phyloP scores from a whole-genome alignment of 805 yeast species.

The Saccharomycopsis lassenensis region DNA sequence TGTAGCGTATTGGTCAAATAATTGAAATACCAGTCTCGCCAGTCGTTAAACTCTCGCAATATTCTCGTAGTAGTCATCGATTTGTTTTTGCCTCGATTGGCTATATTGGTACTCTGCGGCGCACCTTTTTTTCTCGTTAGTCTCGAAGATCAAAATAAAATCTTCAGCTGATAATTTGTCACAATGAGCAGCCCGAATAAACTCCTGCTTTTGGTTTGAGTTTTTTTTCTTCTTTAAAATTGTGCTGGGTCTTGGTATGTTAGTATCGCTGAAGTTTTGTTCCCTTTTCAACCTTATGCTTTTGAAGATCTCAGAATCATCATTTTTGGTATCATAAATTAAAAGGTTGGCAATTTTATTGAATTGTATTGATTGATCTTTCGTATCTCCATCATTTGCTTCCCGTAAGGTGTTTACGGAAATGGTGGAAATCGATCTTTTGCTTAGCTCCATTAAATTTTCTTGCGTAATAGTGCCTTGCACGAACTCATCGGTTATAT shows the following conservation, averaged over 20 bases:
- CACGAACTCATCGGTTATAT: conserved; percentile 6
- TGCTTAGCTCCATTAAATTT: not conserved
- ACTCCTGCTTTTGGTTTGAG: conserved; percentile 11
- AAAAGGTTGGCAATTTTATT: conserved; percentile 13
- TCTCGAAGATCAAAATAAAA: conserved; percentile 15
- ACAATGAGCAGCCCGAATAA: conserved; percentile 13
- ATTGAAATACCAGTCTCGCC: too few species aligned
- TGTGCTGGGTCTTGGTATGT: conserved; percentile 3
- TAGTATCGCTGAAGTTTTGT: conserved; percentile 8
- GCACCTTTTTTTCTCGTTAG: conserved; percentile 13
- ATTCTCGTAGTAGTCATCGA: conserved; percentile 14
- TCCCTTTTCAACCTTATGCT: not conserved
- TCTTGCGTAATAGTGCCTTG: conserved; percentile 7
- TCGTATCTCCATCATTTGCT: not conserved
- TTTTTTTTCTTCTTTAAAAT: conserved; percentile 16
- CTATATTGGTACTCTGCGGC: conserved; percentile 11
- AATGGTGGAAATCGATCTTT: not conserved
- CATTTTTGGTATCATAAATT: conserved; percentile 8
- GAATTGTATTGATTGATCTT: conserved; percentile 9
- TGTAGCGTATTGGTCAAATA: too few species aligned
- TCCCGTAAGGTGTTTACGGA: not conserved
- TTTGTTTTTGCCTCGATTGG: conserved; percentile 13
- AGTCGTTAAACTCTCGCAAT: conserved; percentile 1
- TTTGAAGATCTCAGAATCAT: not conserved
- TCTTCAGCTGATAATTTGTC: conserved; percentile 16